A percentile compares a stretch with the other conserved stretches of the same genome.
These are phyloP conservation scores for Ceratobasidium sp. DNA, from an alignment of 1,284 basidiomycete genomes.

Conservation along the genomic window DNA sequence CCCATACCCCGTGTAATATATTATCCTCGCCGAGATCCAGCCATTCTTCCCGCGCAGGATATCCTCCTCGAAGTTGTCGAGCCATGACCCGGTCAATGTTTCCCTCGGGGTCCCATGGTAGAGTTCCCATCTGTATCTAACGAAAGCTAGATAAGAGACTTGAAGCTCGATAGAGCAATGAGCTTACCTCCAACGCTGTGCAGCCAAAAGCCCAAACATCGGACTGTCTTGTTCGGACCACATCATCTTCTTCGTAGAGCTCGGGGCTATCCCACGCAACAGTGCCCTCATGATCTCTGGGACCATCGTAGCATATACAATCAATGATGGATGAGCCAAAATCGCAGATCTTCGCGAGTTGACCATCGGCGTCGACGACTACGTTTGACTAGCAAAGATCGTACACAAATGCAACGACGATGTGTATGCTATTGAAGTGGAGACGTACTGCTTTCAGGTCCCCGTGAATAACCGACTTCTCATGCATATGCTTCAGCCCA, in stretches of 20 bases:
- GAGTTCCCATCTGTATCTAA: slow-evolving; percentile 11
- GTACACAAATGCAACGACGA: background rate
- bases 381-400: slow-evolving; percentile 9
- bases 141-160: background rate
- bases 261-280: slow-evolving; percentile 34
- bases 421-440: background rate
- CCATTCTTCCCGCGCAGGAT: slow-evolving; percentile 14
- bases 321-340: slow-evolving; percentile 27
- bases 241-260: slow-evolving; percentile 4
- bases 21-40: background rate
- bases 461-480: slow-evolving; percentile 21
- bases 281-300: slow-evolving; percentile 19
- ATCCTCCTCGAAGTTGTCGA: slow-evolving; percentile 15
- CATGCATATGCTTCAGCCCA: slow-evolving; percentile 25
- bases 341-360: slow-evolving; percentile 25
- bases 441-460: slow-evolving; percentile 31
- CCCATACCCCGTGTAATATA: background rate
- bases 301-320: slow-evolving; percentile 7
- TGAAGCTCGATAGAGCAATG: no score
- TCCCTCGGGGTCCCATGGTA: slow-evolving; percentile 17
- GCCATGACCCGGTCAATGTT: slow-evolving; percentile 14
- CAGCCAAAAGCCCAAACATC: slow-evolving; percentile 40
- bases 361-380: slow-evolving; percentile 5
- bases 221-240: background rate
- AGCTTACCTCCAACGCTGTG: slow-evolving; percentile 9